Evolutionary conservation across 495 filamentous ascomycete genomes (phyloP).

Genomic region (Neohortaea acidophila): DNA sequence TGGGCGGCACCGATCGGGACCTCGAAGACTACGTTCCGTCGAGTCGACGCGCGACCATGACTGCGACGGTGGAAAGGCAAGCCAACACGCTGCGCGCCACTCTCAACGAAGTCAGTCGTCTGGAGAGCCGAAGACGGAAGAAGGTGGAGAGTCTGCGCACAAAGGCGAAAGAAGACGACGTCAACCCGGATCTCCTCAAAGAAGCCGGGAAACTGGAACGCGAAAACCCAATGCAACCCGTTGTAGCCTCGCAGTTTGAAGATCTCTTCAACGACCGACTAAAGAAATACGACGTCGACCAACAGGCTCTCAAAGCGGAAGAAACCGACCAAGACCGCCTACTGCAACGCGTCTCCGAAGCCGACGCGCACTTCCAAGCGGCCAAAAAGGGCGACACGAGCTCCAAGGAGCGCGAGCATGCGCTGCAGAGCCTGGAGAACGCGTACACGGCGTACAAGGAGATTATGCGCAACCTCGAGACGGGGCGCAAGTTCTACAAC

Average conservation of each 20-base stretch:
- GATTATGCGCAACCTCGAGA: constrained; percentile 74
- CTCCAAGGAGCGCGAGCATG: constrained; percentile 65
- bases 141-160: constrained; percentile 60
- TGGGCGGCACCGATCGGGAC: constrained; percentile 62
- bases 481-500: constrained; percentile 91
- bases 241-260: constrained; percentile 81
- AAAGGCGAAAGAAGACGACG: constrained; percentile 75
- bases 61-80: constrained; percentile 64
- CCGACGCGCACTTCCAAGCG: constrained; percentile 61
- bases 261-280: constrained; percentile 75
- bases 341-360: constrained; percentile 47
- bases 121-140: constrained; percentile 61
- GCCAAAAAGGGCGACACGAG: constrained; percentile 57
- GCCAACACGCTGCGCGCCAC: constrained; percentile 55
- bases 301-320: constrained; percentile 54
- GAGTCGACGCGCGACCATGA: constrained; percentile 59
- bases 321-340: constrained; percentile 60
- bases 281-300: constrained; percentile 60
- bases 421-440: constrained; percentile 77
- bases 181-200: constrained; percentile 61
- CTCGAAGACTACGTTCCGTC: constrained; percentile 82
- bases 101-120: constrained; percentile 66
- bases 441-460: constrained; percentile 93
- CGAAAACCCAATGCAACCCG: constrained; percentile 64
- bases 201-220: constrained; percentile 78